Evolutionary conservation across 495 filamentous ascomycete species (phyloP), one percentile per base, ranked within the genome.

Genomic region (Penicillium soppii): DNA sequence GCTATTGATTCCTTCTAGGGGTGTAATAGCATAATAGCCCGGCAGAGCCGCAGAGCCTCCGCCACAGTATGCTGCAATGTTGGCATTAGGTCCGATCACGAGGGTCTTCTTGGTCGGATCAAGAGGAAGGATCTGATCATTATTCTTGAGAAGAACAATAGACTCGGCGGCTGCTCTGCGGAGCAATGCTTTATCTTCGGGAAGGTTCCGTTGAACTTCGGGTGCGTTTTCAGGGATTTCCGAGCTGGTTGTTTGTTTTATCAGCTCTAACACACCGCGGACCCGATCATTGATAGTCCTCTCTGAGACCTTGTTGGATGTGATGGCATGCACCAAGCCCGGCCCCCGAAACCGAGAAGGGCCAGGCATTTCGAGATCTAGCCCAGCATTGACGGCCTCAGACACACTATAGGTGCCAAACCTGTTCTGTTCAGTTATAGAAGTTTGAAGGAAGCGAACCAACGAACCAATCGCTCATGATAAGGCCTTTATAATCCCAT

Each of bases 111-210:
- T 80, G 23, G 70, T 66, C 53, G 74, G 79, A 45, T 79, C 74
- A 8, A 91, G 64, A 2, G 87, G 87, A 1, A 91, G 71, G 9
- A 83, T 60, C 8, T 61, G 58, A 3, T 77, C 75, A 22, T 89
- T 78, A 59, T 92, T 92, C 62, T 90, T 91, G 37, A 92, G 67
- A n/a, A n/a, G 19, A 92, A 88, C 87, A 13, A 92, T 76, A 0
- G 83, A 83, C 35, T 89, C 84, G 4, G 5, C 25, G 9, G 9
- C 4, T 27, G 25, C 25, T 27, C 9, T 27, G 25, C 25, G n/a
- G n/a, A n/a, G n/a, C n/a, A n/a, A n/a, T n/a, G n/a, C n/a, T n/a
- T n/a, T n/a, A n/a, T n/a, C n/a, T n/a, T n/a, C n/a, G n/a, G n/a
- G n/a, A n/a, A n/a, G n/a, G n/a, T n/a, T n/a, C n/a, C n/a, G n/a